Evolutionary conservation across 2,329 filamentous ascomycete genomes (phyloP), one percentile per base, ranked within the genome.

Genomic region (Colletotrichum spinosum): DNA sequence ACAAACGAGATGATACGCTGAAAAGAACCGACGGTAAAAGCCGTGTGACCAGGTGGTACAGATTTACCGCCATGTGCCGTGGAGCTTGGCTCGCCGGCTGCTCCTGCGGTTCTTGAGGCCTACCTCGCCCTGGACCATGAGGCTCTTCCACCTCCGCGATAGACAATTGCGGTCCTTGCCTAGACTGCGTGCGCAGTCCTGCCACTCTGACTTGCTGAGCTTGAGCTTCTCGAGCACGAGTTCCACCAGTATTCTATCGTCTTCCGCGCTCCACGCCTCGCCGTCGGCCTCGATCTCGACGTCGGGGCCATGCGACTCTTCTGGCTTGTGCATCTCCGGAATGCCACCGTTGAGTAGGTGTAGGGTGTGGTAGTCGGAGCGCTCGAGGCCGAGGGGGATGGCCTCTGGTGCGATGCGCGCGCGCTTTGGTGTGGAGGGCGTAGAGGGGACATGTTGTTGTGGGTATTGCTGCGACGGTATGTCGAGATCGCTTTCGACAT

Each of bases 191-290:
- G 88, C 88, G 74, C 88, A 90, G 72, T 91, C 88, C 65, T 89
- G 86, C 88, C 88, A 90, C 63, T 91, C 88, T 55, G 83, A 81
- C 76, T 87, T 89, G 70, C 84, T 84, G 25, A 91, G 80, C 76
- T 85, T 86, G 60, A 91, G 80, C 78, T 90, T 90, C 73, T 89
- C 87, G 6, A 91, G 79, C 44, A 91, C 87, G 15, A 91, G 81
- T 76, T 90, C 88, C n/a, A 91, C 86, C 2, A 91, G 80, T 62
- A 89, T 80, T 62, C 87, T 81, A 73, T 91, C 88, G 67, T 91
- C 88, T 68, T 90, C 88, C 2, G 81, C 80, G 65, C 83, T 88
- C 89, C 89, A 91, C 44, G 78, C 76, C 62, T 81, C 78, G 59
- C 79, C 81, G 65, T 84, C 83, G 2, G 74, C 77, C 55, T 83